Percentiles rank a stretch among this genome's conserved stretches.
phyloP scores from a whole-genome alignment of 495 filamentous ascomycete species.

The Penicillium subrubescens region DNA sequence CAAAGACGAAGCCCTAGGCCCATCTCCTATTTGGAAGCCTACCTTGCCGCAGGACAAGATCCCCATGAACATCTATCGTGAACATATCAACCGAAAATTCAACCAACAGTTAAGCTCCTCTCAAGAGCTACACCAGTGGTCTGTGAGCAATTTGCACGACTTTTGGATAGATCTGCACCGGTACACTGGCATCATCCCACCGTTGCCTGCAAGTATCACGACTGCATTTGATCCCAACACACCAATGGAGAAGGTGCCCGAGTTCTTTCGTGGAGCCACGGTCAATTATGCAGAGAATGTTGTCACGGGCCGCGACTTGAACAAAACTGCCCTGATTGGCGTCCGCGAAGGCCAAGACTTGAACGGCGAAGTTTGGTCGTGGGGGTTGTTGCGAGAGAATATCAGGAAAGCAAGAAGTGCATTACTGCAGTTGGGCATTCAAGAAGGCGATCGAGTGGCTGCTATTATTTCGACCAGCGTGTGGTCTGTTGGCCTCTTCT shows the following conservation, averaged over 20 bases:
- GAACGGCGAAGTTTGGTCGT: conserved; percentile 56
- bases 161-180: conserved; percentile 27
- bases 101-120: conserved; percentile 16
- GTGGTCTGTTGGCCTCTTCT: conserved; percentile 63
- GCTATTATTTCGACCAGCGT: conserved; percentile 68
- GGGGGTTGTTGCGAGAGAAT: conserved; percentile 55
- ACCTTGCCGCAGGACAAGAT: conserved; percentile 13
- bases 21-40: conserved; percentile 20
- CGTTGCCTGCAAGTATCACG: conserved; percentile 41
- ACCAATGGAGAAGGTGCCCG: conserved; percentile 64
- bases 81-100: conserved; percentile 24
- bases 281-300: conserved; percentile 81
- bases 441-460: conserved; percentile 65
- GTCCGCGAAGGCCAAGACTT: conserved; percentile 68
- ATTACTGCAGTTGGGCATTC: conserved; percentile 52
- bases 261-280: conserved; percentile 58
- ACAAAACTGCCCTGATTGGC: conserved; percentile 61
- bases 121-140: conserved; percentile 24
- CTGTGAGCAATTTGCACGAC: conserved; percentile 20
- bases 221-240: conserved; percentile 60
- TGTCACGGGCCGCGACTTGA: conserved; percentile 47
- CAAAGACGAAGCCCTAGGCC: background rate
- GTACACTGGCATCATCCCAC: conserved; percentile 23
- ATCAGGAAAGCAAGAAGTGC: conserved; percentile 57
- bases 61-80: conserved; percentile 27